Base-by-base conservation (phyloP, 73 alveolate species). In the Paramecium caudatum region DNA sequence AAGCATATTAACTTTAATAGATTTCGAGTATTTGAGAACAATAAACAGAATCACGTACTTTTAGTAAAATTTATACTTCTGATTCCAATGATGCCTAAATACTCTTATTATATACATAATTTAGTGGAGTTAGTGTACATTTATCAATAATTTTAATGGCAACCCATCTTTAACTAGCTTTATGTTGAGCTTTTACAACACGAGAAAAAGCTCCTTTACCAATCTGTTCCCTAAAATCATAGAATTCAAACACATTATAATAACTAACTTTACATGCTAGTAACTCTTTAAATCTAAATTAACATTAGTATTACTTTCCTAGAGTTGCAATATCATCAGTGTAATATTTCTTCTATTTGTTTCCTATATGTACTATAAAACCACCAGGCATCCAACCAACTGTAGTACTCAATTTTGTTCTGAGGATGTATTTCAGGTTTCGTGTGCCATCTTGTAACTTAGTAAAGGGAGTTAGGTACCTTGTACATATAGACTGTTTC, bases 191-290 rank as follows among this genome's bases (percentile, higher is more conserved):
- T 37, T 10, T 23, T 12, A 70, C 87, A 5, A 70, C 87, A 17
- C 63, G 16, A 15, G 63, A 34, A 15, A 41, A 37, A 23, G 87
- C 36, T 3, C 87, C 87, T 8, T 32, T 70, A 8, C 87, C 87
- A 15, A 70, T 37, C 17, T 34, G 10, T 15, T 70, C 65, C 6
- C 37, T 70, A 16, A 70, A 70, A 6, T 70, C 87, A 39, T 70
- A 70, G 34, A 70, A 70, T 34, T 34, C 87, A 37, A 15, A 37
- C n/a, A 70, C 23, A 27, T 19, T 19, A 70, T 70, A 17, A 41
- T 34, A 70, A 70, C 87, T 70, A 32, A 70, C 36, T 70, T 41
- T 70, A 8, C 61, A 37, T 34, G 87, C 87, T 32, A 70, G 34
- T 37, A 37, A 37, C 7, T 70, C 63, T 37, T 70, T 70, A 16